Evolutionary conservation across 139 green algal species (phyloP).

Genomic region (Trebouxia sp.): DNA sequence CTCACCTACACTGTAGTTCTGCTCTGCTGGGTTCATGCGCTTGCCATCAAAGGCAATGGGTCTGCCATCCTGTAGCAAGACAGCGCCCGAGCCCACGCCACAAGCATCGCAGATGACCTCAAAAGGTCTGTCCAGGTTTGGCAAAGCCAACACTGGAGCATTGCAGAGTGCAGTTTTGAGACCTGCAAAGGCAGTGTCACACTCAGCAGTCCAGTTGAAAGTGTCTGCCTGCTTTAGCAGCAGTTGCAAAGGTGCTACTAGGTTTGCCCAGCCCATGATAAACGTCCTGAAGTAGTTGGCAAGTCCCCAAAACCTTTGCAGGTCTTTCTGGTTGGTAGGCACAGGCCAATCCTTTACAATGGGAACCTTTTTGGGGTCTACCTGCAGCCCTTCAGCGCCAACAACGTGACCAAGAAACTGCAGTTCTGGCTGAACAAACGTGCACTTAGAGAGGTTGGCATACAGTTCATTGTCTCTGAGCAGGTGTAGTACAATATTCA

Average conservation of each 20-base stretch:
- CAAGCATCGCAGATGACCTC: conserved; percentile 41
- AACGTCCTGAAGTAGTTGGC: not conserved
- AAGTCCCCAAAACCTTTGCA: not conserved
- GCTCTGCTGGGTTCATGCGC: conserved; percentile 32
- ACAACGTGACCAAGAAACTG: not conserved
- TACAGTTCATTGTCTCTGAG: not conserved
- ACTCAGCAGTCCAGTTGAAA: too few relatives aligned
- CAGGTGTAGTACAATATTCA: too few relatives aligned
- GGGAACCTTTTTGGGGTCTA: not conserved
- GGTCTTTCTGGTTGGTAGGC: not conserved
- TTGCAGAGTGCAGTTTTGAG: too few relatives aligned
- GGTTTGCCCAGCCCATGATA: not conserved
- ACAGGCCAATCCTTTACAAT: conserved; percentile 8
- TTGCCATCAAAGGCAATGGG: conserved; percentile 37
- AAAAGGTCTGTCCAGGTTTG: conserved; percentile 35
- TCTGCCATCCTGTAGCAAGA: conserved; percentile 40
- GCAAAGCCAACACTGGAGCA: conserved; percentile 34
- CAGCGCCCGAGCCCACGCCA: conserved; percentile 27
- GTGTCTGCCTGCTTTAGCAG: too few relatives aligned
- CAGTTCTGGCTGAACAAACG: not conserved
- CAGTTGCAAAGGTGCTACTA: too few relatives aligned
- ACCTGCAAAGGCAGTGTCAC: too few relatives aligned
- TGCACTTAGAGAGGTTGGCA: not conserved
- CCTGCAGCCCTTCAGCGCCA: not conserved
- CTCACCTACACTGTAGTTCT: conserved; percentile 35